Evolutionary conservation across 164 flowering plant species (phyloP).

Genomic region (Sextonia rubra): DNA sequence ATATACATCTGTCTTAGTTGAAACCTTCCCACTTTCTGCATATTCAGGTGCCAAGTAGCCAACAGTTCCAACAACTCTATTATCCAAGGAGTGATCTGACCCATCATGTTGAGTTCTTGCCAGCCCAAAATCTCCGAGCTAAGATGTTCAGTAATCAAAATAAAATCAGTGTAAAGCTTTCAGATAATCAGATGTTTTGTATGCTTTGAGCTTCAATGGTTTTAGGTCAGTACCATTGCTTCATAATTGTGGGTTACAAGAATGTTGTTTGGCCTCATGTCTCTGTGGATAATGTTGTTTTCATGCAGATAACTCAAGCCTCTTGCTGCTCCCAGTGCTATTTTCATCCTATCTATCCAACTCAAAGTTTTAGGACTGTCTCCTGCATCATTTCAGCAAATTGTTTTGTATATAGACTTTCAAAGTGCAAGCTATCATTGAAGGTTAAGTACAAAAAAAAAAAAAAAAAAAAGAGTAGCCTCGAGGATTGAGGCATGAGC

Average conservation of each 20-base stretch:
- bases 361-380: slow-evolving; percentile 27
- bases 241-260: slow-evolving; percentile 63
- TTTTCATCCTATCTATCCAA: slow-evolving; percentile 57
- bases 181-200: not conserved
- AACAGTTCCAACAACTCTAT: slow-evolving; percentile 56
- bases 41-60: slow-evolving; percentile 84
- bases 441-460: not conserved
- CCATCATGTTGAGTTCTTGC: slow-evolving; percentile 49
- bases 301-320: slow-evolving; percentile 55
- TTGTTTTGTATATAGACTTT: slow-evolving; percentile 1
- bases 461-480: not conserved
- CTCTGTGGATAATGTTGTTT: slow-evolving; percentile 64
- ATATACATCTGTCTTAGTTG: slow-evolving; percentile 66
- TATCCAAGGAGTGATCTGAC: slow-evolving; percentile 35
- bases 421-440: not conserved
- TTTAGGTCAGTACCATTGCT: slow-evolving; percentile 39
- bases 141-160: slow-evolving; percentile 8
- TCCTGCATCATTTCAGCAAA: slow-evolving; percentile 30
- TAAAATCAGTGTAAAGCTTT: not conserved
- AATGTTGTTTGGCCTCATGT: slow-evolving; percentile 68
- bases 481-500: slow-evolving; percentile 1
- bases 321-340: slow-evolving; percentile 58
- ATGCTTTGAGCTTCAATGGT: not conserved
- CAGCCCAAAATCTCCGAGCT: slow-evolving; percentile 82
- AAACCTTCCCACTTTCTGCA: slow-evolving; percentile 59